phyloP scores from a whole-genome alignment of 2,329 filamentous ascomycete genomes.

The Ophiocordyceps robertsii region DNA sequence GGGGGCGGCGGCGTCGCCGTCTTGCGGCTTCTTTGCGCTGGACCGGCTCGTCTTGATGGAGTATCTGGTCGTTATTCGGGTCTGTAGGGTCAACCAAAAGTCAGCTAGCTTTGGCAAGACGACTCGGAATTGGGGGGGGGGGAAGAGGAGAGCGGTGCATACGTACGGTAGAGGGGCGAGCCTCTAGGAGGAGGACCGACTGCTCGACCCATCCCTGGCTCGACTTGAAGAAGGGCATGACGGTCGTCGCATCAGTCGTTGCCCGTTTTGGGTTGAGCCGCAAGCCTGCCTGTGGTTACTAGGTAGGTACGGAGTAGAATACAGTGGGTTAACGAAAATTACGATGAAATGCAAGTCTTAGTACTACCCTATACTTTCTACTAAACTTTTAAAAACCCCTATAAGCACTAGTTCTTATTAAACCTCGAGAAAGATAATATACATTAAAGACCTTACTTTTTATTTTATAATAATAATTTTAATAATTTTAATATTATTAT shows the following conservation, averaged over 20 bases:
- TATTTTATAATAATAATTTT: too few relatives aligned
- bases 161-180: slow-evolving; percentile 68
- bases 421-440: too few relatives aligned
- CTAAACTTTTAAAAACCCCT: too few relatives aligned
- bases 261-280: neutral
- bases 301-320: too few relatives aligned
- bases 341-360: too few relatives aligned
- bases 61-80: slow-evolving; percentile 87
- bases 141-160: neutral
- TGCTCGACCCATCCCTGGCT: slow-evolving; percentile 87
- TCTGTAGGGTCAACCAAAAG: slow-evolving; percentile 35
- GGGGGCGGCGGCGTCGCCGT: slow-evolving; percentile 12
- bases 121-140: neutral
- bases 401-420: too few relatives aligned
- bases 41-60: slow-evolving; percentile 41
- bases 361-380: too few relatives aligned
- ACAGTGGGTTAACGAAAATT: too few relatives aligned
- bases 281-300: too few relatives aligned
- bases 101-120: neutral
- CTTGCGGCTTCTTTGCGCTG: slow-evolving; percentile 10
- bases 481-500: too few relatives aligned
- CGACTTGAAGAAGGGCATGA: slow-evolving; percentile 71
- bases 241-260: neutral
- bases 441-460: too few relatives aligned
- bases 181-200: slow-evolving; percentile 72